Evolutionary conservation across 2,329 filamentous ascomycete species (phyloP).

Genomic region (Karstenula rhodostoma): DNA sequence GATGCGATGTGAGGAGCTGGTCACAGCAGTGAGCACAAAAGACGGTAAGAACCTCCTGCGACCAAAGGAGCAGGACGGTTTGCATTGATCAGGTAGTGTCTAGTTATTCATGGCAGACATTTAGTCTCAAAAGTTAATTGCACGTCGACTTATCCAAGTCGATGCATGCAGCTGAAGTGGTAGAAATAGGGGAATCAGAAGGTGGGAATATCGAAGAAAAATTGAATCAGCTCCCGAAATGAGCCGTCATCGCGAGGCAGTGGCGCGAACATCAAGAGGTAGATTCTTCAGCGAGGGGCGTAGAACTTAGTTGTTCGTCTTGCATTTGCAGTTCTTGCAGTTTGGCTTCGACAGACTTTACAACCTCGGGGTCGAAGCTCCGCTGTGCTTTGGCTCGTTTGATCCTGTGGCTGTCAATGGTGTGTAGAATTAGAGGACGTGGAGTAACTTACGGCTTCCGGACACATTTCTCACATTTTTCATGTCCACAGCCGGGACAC

Average conservation of each 20-base stretch:
- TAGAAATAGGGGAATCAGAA: conserved; percentile 8
- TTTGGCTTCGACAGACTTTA: conserved; percentile 66
- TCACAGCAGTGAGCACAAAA: conserved; percentile 7
- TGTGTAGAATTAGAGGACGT: no score
- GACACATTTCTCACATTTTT: conserved; percentile 67
- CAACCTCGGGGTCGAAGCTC: conserved; percentile 67
- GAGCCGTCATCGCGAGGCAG: background rate
- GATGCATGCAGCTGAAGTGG: conserved; percentile 5
- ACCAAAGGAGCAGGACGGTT: background rate
- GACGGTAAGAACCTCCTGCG: background rate
- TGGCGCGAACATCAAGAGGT: conserved; percentile 9
- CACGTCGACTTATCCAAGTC: conserved; percentile 1
- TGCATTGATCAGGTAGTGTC: background rate
- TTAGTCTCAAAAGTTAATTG: background rate
- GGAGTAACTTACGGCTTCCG: conserved; percentile 57
- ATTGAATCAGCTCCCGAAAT: background rate
- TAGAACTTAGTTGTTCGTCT: conserved; percentile 23
- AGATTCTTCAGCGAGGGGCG: conserved; percentile 6
- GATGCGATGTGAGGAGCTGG: conserved; percentile 8
- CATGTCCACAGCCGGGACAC: conserved; percentile 68
- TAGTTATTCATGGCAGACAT: background rate
- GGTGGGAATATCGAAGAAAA: conserved; percentile 17
- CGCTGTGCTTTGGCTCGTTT: conserved; percentile 64
- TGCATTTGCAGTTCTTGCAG: conserved; percentile 49
- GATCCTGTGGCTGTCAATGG: conserved; percentile 51